A percentile compares a stretch with the other conserved stretches of the same genome.
Conservation (phyloP, 805 yeast species). For the Metschnikowia dekortorum region DNA sequence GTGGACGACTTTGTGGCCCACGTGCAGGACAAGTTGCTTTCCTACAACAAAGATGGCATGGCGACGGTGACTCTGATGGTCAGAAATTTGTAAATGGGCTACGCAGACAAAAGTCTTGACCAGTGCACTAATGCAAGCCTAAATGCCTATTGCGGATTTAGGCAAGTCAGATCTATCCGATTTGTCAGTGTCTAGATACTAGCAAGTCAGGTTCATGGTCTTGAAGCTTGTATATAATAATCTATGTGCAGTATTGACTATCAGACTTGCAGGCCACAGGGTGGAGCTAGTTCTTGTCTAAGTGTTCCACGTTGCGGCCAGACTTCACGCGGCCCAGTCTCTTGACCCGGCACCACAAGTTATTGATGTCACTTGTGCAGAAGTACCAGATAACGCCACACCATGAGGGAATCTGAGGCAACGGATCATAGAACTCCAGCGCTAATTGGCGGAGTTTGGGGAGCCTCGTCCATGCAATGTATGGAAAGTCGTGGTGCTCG, state of each 20-base stretch:
- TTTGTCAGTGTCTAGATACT: too few relatives aligned
- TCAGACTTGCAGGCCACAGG: too few relatives aligned
- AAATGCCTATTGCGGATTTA: too few relatives aligned
- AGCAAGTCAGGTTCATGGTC: too few relatives aligned
- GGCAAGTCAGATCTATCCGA: too few relatives aligned
- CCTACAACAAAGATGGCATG: conserved; percentile 48
- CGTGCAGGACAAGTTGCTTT: conserved; percentile 36
- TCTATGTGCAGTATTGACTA: not conserved
- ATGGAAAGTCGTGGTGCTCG: conserved; percentile 95
- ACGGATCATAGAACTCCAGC: conserved; percentile 72
- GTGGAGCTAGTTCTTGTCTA: conserved; percentile 14
- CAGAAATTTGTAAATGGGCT: conserved; percentile 45
- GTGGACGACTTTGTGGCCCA: conserved; percentile 54
- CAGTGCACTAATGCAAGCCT: too few relatives aligned
- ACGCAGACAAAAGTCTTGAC: not conserved
- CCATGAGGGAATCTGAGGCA: conserved; percentile 80
- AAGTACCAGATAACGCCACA: conserved; percentile 69
- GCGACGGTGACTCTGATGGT: conserved; percentile 63
- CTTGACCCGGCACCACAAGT: conserved; percentile 78
- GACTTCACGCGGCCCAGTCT: conserved; percentile 42
- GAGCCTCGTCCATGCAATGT: conserved; percentile 82
- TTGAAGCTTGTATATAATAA: not conserved
- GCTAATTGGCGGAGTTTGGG: conserved; percentile 65
- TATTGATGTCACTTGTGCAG: conserved; percentile 60
- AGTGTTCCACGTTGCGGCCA: conserved; percentile 25